These are phyloP conservation scores for Hypoxylon sp. DNA, from an alignment of 2,329 filamentous ascomycete genomes.

Conservation along the genomic window DNA sequence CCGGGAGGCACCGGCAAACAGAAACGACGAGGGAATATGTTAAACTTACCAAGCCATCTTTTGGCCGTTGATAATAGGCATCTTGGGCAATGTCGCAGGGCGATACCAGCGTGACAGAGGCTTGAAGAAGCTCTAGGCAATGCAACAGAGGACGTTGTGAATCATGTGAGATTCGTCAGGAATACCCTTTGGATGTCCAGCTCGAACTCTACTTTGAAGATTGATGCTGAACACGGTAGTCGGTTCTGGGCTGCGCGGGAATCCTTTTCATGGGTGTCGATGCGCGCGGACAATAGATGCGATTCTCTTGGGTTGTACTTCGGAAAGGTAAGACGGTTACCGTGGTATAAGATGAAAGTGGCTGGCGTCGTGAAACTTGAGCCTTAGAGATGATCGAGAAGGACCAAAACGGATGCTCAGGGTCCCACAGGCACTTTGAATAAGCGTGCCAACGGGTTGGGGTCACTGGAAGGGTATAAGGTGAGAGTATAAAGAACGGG, in stretches of 20 bases:
- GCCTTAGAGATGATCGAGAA: constrained; percentile 18
- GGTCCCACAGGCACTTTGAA: constrained; percentile 23
- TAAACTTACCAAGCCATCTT: constrained; percentile 79
- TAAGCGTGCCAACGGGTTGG: constrained; percentile 3
- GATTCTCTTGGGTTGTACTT: constrained; percentile 20
- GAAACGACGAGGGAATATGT: constrained; percentile 14
- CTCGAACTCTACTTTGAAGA: constrained; percentile 23
- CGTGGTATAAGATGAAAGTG: constrained; percentile 24
- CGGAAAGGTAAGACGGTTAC: constrained; percentile 14
- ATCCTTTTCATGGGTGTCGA: constrained; percentile 19
- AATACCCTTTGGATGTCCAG: background rate
- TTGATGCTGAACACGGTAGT: constrained; percentile 16
- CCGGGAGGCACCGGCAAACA: constrained; percentile 8
- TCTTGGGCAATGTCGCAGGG: constrained; percentile 54
- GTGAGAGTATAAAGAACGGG: constrained; percentile 22
- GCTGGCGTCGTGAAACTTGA: constrained; percentile 32
- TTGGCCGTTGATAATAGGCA: constrained; percentile 77
- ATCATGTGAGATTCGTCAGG: constrained; percentile 23
- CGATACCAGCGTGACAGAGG: constrained; percentile 21
- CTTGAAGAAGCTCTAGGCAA: constrained; percentile 10
- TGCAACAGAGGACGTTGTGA: constrained; percentile 11
- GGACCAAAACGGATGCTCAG: constrained; percentile 16
- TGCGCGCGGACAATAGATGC: constrained; percentile 13
- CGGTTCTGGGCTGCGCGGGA: constrained; percentile 5
- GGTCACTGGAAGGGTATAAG: constrained; percentile 5